phyloP scores from a whole-genome alignment of 2,329 filamentous ascomycete species.

The Arthrobotrys entomopaga region DNA sequence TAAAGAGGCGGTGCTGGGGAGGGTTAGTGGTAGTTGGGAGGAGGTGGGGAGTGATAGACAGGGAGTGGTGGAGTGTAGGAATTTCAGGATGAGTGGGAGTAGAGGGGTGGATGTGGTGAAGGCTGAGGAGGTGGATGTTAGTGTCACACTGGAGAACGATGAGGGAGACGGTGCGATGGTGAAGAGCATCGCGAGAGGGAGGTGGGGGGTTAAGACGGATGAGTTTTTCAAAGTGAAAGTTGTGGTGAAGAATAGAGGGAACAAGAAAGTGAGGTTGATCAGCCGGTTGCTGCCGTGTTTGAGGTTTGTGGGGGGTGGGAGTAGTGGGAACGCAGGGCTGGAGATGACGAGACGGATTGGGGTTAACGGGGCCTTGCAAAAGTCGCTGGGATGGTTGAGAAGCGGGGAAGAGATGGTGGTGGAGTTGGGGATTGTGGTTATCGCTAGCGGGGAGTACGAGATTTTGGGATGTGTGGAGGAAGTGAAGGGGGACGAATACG shows the following conservation, averaged over 20 bases:
- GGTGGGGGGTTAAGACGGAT: constrained; percentile 64
- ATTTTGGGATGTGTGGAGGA: constrained; percentile 84
- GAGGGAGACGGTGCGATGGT: constrained; percentile 16
- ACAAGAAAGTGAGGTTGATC: constrained; percentile 74
- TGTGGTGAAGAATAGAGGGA: constrained; percentile 78
- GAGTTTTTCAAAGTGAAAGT: constrained; percentile 76
- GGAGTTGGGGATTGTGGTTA: constrained; percentile 75
- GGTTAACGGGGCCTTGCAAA: constrained; percentile 86
- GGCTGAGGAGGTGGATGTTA: constrained; percentile 78
- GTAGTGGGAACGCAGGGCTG: constrained; percentile 29
- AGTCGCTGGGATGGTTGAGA: constrained; percentile 72
- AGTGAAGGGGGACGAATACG: constrained; percentile 63
- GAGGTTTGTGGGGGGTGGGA: constrained; percentile 61
- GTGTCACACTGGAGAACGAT: constrained; percentile 12
- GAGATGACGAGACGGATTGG: constrained; percentile 84
- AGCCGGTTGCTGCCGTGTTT: constrained; percentile 81
- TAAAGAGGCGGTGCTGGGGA: constrained; percentile 79
- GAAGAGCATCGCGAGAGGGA: constrained; percentile 29
- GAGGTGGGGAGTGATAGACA: constrained; percentile 68
- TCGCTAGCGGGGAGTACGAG: constrained; percentile 85
- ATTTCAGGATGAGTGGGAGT: constrained; percentile 73
- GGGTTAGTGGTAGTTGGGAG: constrained; percentile 77
- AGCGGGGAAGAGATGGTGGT: constrained; percentile 71
- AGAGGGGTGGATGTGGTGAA: constrained; percentile 81
- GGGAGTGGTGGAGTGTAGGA: constrained; percentile 79